phyloP scores from a whole-genome alignment of 2,329 filamentous ascomycete genomes.

The Diaporthe vaccinii region DNA sequence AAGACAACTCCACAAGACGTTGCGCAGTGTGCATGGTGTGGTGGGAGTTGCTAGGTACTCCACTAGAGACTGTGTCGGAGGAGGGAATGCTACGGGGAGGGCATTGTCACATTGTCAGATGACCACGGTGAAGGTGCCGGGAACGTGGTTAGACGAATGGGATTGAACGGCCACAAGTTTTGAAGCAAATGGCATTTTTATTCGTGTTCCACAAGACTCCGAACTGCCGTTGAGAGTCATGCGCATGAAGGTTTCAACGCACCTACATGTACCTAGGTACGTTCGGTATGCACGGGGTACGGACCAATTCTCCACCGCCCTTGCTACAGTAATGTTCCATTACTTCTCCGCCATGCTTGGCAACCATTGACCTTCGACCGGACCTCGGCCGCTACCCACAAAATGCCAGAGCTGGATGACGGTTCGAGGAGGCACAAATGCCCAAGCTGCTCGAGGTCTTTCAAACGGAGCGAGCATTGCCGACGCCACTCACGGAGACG shows the following conservation, averaged over 20 bases:
- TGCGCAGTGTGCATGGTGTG: too few relatives aligned
- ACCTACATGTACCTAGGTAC: not conserved
- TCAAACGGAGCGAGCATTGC: constrained; percentile 20
- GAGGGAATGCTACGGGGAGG: too few relatives aligned
- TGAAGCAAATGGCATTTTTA: too few relatives aligned
- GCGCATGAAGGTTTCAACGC: not conserved
- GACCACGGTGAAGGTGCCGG: too few relatives aligned
- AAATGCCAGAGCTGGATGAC: not conserved
- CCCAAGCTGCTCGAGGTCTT: not conserved
- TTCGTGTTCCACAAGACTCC: not conserved
- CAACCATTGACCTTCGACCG: not conserved
- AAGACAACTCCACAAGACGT: too few relatives aligned
- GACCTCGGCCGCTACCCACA: not conserved
- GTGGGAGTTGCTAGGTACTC: too few relatives aligned
- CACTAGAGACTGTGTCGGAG: too few relatives aligned
- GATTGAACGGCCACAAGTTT: too few relatives aligned
- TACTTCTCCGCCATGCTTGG: not conserved
- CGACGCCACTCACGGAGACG: not conserved
- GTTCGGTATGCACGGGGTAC: not conserved
- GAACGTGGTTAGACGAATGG: too few relatives aligned
- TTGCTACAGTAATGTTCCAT: not conserved
- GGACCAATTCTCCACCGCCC: constrained; percentile 1
- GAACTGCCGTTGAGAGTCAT: not conserved
- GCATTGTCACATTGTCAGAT: too few relatives aligned
- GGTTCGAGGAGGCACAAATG: constrained; percentile 16